Evolutionary conservation across 1,139 yeast genomes (phyloP), one percentile per base, ranked within the genome.

Genomic region (Protomyces inundatus): DNA sequence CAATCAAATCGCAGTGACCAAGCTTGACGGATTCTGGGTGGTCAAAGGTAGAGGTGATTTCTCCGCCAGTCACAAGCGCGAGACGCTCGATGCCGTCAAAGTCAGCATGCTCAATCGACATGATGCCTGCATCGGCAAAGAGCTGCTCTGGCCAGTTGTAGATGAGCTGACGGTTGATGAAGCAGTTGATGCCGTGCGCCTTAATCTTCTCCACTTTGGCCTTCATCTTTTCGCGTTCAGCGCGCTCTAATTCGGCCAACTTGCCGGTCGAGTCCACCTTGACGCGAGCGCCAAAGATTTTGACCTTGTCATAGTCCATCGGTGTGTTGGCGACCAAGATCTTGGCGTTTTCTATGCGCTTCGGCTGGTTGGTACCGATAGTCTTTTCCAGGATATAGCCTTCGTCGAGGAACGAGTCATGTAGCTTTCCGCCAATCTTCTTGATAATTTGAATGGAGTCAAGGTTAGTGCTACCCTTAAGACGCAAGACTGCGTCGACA

Each of bases 81-180:
- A 93, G 82, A 74, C 98, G 86, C 79, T 93, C 98, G 66, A 93
- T 90, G 71, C 98, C 99, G 73, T 90, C 98, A 71, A 95, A 95
- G 76, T 95, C 99, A 30, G 98, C 98, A 73, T 95, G 98, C 77
- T 93, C 98, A 69, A 93, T 90, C 40, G 97, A 86, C 77, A 90
- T 91, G 72, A 93, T 88, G 65, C 86, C 85, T 54, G 90, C 77
- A 72, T 93, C 98, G 5, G 96, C 83, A 73, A 93, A 89, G 69
- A 93, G 80, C 76, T 90, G 97, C 77, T 93, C 98, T 37, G 99
- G 98, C 82, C 93, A 95, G 78, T 93, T 97, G 77, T 93, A 95
- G 72, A 93, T 93, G 72, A 95, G 83, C 77, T 93, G 98, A 74
- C 98, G 85, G 78, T 93, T 93, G 70, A 93, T 91, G 75, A 93